Base-by-base conservation (phyloP, 345 rosid species). In the Salix caprea region DNA sequence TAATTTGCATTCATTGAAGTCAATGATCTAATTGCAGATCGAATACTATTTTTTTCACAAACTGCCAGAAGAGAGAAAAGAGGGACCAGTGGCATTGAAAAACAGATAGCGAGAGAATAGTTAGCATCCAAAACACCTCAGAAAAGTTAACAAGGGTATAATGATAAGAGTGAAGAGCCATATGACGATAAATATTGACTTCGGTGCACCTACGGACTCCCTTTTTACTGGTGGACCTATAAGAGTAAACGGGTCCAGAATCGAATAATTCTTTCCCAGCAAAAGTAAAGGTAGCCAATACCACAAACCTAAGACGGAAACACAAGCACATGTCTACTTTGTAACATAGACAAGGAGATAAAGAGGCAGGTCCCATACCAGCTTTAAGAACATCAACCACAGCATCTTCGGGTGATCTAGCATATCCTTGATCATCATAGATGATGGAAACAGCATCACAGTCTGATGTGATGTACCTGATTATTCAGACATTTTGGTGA, bases 371-470 rank as follows among this genome's bases (percentile, higher is more conserved):
- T 39, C 77, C 72, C 54, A 23, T 84, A 88, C 96, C 98, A 8
- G 98, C 98, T 84, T 84, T 91, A 76, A 93, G 97, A 37, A 87
- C 96, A 74, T 86, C 91, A 28, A 71, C 90, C 0, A 96, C 95
- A 2, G 94, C 98, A 80, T 93, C 97, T 83, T 96, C 97, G 1
- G 97, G 97, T 15, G 88, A 30, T 77, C 89, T 90, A 9, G 89
- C 91, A 54, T 89, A 93, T 71, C 90, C 86, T 85, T 91, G 91
- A 9, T 24, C 78, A 6, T 88, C 85, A 58, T 89, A 69, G 74
- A 93, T 92, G 84, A 91, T 84, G 8, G 89, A 79, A 14, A 96
- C 96, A 0, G 99, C 96, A 70, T 96, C 98, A 78, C 99, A 96
- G 77, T 96, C 98, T 4, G 97, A 96, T 28, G 91, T 78, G 40